Evolutionary conservation across 768 basidiomycete species (phyloP), one percentile per base, ranked within the genome.

Genomic region (Neoboletus magnificus): DNA sequence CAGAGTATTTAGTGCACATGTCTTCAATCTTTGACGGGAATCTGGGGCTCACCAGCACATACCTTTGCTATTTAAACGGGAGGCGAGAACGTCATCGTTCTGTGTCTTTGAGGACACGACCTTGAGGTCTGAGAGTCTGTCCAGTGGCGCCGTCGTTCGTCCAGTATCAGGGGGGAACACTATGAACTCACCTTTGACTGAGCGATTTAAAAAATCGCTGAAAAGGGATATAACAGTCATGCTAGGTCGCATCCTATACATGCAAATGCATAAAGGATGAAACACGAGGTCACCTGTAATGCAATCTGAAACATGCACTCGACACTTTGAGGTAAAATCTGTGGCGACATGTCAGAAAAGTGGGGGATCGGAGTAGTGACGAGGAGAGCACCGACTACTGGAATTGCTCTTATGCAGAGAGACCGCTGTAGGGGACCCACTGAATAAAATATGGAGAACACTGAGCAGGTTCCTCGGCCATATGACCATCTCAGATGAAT

Each of bases 341-440:
- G 67, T 68, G 67, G 67, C 59, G 67, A 13, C 37, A 50, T n/a
- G 52, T 52, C 55, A 41, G 33, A 37, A 7, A 22, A 13, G 33
- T 20, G 30, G 4, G 10, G 18, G 33, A 32, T 9, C 27, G 27
- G 27, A 15, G 33, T 36, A 29, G n/a, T n/a, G n/a, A n/a, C n/a
- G n/a, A n/a, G 22, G 36, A 36, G 32, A 22, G 25, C 20, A 41
- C 44, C 41, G 43, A 57, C 47, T 40, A 60, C 63, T 57, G 66
- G 58, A 56, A 48, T n/a, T 22, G 36, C 29, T 8, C 40, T 36
- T 27, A 6, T 44, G 42, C 46, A 4, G 13, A 13, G 23, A 43
- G n/a, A 20, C n/a, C 54, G 50, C 54, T 46, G 54, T 46, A 22
- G 37, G n/a, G 42, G 42, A 42, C 54, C 53, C 44, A 65, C 56